phyloP scores from a whole-genome alignment of 441 rosid species.

The Mallotus repandus region DNA sequence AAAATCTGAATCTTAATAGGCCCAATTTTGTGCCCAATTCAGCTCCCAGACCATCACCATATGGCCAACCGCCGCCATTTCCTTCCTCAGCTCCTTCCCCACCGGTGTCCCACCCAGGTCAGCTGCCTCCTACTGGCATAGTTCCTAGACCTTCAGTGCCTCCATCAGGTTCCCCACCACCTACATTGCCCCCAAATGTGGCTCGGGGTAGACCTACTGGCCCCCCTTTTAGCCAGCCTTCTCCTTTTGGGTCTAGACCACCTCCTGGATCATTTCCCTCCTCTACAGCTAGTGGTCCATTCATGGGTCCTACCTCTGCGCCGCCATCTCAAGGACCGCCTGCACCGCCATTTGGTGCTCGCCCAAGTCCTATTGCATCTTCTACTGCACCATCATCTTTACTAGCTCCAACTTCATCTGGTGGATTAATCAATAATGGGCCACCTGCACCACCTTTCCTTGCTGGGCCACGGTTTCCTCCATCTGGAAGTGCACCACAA shows the following conservation, averaged over 20 bases:
- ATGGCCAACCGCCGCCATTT: conserved; percentile 59
- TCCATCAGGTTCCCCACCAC: conserved; percentile 46
- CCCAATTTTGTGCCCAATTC: conserved; percentile 43
- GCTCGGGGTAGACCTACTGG: conserved; percentile 57
- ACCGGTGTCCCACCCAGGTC: conserved; percentile 51
- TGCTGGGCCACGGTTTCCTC: conserved; percentile 51
- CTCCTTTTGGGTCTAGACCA: conserved; percentile 64
- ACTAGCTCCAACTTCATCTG: conserved; percentile 17
- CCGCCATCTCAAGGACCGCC: conserved; percentile 22
- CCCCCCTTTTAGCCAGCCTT: conserved; percentile 48
- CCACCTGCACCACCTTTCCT: conserved; percentile 51
- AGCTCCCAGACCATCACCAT: conserved; percentile 63
- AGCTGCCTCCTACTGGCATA: conserved; percentile 34
- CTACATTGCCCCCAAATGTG: conserved; percentile 47
- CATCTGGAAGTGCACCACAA: conserved; percentile 37
- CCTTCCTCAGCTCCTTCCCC: conserved; percentile 49
- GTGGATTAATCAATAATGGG: conserved; percentile 63
- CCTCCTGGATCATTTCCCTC: conserved; percentile 59
- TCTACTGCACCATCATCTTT: conserved; percentile 41
- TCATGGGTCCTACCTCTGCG: conserved; percentile 25
- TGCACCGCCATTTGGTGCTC: conserved; percentile 46
- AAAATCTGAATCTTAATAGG: conserved; percentile 62
- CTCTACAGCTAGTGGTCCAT: conserved; percentile 31
- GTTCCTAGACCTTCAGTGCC: conserved; percentile 51
- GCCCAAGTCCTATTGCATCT: conserved; percentile 38